Evolutionary conservation across 768 basidiomycete genomes (phyloP), one percentile per base, ranked within the genome.

Genomic region (Asterophora lycoperdoides): DNA sequence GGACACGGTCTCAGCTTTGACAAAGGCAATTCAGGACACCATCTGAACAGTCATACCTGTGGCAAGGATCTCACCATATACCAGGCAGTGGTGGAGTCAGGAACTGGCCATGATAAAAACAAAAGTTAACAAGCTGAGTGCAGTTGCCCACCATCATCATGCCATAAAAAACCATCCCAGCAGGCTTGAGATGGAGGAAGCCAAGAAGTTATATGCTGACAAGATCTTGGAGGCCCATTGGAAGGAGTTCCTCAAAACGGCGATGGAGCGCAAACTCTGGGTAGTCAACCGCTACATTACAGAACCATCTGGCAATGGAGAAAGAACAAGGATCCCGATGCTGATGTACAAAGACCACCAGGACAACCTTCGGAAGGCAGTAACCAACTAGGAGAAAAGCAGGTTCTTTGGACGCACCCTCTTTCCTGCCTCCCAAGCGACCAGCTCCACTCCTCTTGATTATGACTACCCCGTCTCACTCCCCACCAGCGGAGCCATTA

Each of bases 221-320:
- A 18, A 9, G 0, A 48, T 45, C 1, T 2, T 15, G 18, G 33
- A 41, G 5, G 26, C 51, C 9, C 59, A 62, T 35, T 52, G 20
- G 56, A 29, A 19, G 23, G 36, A 53, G 0, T 61, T 40, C 43
- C 50, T 63, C 0, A 54, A 61, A n/a, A 34, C 41, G 1, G 44
- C 45, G 0, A 33, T 39, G 2, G 44, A 33, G 4, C 14, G 46
- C 0, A 40, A 48, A 2, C 18, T 61, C 1, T 63, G 56, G 56
- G 53, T 20, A 0, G 54, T 49, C 1, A 53, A 56, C 45, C 41
- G 33, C 0, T 60, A 48, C 20, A 48, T 62, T 0, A 41, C 51
- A 0, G 33, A 33, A 2, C 49, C 56, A 2, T n/a, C 42, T 1
- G 23, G 44, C 0, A 56, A 63, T 19, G 46, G 58, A 0, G 41